phyloP scores from a whole-genome alignment of 179 eudicot species.

The Corrigiola litoralis region DNA sequence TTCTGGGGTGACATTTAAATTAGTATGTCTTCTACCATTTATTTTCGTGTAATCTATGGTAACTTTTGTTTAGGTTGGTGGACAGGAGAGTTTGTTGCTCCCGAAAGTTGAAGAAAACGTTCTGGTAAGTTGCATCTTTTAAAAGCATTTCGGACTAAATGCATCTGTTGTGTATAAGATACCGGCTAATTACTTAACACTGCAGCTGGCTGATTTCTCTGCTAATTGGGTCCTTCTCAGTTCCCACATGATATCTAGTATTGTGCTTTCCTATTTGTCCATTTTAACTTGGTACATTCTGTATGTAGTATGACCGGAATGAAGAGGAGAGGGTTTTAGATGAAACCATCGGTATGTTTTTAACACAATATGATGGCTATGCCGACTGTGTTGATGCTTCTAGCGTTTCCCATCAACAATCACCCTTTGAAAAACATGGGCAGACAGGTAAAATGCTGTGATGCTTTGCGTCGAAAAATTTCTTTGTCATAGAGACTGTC shows the following conservation, averaged over 20 bases:
- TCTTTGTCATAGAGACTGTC: neutral
- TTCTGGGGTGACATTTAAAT: too few species aligned
- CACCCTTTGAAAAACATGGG: neutral
- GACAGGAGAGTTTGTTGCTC: too few species aligned
- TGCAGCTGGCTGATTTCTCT: neutral
- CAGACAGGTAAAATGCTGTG: conserved; percentile 14
- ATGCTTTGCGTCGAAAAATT: neutral
- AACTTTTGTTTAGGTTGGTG: neutral
- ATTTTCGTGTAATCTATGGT: neutral
- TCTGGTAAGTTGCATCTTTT: neutral
- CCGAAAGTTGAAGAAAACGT: too few species aligned
- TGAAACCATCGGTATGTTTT: conserved; percentile 13
- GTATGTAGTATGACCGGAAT: conserved; percentile 1
- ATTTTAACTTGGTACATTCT: neutral
- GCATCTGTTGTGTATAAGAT: neutral
- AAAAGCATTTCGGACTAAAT: neutral
- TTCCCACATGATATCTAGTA: neutral
- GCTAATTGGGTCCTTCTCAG: neutral
- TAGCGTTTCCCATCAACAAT: neutral
- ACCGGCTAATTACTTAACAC: neutral
- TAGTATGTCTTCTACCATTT: too few species aligned
- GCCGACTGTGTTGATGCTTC: neutral
- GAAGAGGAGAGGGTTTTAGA: conserved; percentile 11
- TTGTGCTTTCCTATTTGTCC: neutral
- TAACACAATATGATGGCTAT: conserved; percentile 18